A percentile compares a stretch with the other conserved stretches of the same genome.
Evolutionary conservation across 805 yeast species (phyloP).

Genomic region (Yarrowia porcina): DNA sequence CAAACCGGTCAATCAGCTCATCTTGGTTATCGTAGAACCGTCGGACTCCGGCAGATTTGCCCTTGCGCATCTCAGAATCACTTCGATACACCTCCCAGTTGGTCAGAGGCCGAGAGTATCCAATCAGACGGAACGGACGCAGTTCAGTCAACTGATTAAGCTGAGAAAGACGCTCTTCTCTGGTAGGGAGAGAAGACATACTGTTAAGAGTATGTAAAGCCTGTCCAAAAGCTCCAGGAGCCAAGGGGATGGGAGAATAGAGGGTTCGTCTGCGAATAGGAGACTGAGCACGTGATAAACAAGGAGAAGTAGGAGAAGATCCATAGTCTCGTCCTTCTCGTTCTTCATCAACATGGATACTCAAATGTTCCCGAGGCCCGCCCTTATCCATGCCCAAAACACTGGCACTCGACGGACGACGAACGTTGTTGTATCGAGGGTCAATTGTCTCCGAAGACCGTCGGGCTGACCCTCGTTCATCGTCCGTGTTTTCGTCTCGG

Average conservation of each 20-base stretch:
- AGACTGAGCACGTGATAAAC: not conserved
- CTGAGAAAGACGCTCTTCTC: slow-evolving; percentile 23
- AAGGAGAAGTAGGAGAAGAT: slow-evolving; percentile 14
- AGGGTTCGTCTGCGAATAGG: slow-evolving; percentile 1
- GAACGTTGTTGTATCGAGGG: not conserved
- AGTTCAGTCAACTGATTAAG: slow-evolving; percentile 42
- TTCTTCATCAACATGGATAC: slow-evolving; percentile 6
- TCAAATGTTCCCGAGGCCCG: slow-evolving; percentile 12
- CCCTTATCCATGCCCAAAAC: slow-evolving; percentile 12
- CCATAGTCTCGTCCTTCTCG: not conserved
- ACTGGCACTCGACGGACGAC: not conserved
- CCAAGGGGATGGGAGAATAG: slow-evolving; percentile 15
- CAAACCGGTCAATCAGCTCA: slow-evolving; percentile 52
- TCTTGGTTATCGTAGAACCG: slow-evolving; percentile 58
- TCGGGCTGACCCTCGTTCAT: not conserved
- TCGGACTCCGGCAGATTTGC: slow-evolving; percentile 38
- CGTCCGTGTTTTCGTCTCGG: slow-evolving; percentile 1
- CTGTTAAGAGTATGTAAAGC: slow-evolving; percentile 5
- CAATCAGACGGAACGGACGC: slow-evolving; percentile 50
- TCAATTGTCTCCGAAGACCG: slow-evolving; percentile 15
- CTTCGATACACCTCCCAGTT: slow-evolving; percentile 43
- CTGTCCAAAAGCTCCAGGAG: slow-evolving; percentile 19
- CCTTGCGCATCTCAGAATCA: slow-evolving; percentile 33
- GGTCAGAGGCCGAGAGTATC: slow-evolving; percentile 41
- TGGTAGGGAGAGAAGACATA: slow-evolving; percentile 14